Percentiles rank a stretch among this genome's conserved stretches.
Evolutionary conservation across 495 filamentous ascomycete genomes (phyloP).

Genomic region (Aspergillus sparsus): DNA sequence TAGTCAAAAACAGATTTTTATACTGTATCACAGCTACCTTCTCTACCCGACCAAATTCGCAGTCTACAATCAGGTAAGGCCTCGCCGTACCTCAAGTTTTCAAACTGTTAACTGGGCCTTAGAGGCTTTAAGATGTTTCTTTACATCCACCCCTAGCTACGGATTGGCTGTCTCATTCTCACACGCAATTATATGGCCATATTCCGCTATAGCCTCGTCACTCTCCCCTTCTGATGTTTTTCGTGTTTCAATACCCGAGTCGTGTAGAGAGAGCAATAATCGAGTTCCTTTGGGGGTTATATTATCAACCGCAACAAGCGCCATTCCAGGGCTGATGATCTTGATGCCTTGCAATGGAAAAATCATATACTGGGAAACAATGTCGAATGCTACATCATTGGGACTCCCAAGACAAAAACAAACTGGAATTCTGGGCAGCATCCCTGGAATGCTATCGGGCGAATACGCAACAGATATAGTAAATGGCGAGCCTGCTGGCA

Average conservation of each 20-base stretch:
- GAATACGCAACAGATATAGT: conserved; percentile 76
- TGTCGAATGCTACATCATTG: conserved; percentile 76
- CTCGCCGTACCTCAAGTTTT: not conserved
- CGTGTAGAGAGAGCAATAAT: conserved; percentile 62
- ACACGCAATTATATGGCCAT: conserved; percentile 87
- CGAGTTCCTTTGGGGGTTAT: conserved; percentile 78
- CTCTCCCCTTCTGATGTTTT: conserved; percentile 67
- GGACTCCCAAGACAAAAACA: conserved; percentile 75
- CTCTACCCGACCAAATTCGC: conserved; percentile 72
- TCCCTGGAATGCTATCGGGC: conserved; percentile 71
- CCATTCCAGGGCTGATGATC: conserved; percentile 80
- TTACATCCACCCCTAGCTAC: conserved; percentile 66
- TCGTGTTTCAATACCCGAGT: conserved; percentile 71
- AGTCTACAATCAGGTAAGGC: conserved; percentile 59
- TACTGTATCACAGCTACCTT: conserved; percentile 79
- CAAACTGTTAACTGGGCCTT: conserved; percentile 22
- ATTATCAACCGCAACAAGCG: conserved; percentile 69
- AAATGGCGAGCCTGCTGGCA: conserved; percentile 82
- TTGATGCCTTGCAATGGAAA: conserved; percentile 80
- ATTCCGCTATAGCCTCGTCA: conserved; percentile 55
- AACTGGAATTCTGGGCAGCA: conserved; percentile 70
- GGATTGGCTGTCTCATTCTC: conserved; percentile 77
- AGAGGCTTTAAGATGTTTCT: conserved; percentile 53
- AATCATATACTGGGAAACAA: conserved; percentile 91
- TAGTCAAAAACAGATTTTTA: conserved; percentile 88